These are phyloP conservation scores for Forsythia viridissima DNA, from an alignment of 257 asterid genomes.

Conservation along the genomic window DNA sequence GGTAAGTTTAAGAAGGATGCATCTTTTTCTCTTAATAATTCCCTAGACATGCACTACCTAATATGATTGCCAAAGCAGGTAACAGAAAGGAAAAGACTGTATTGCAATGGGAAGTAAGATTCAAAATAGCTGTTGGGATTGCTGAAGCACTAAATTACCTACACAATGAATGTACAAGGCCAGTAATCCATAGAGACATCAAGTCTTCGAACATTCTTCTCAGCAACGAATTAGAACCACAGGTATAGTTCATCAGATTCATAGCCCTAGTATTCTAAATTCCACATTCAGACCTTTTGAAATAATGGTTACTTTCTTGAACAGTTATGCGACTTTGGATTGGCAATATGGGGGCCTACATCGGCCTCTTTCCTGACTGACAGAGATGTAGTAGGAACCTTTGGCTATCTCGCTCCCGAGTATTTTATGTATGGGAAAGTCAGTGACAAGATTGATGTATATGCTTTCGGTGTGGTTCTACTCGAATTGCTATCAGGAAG, in stretches of 20 bases:
- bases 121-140: constrained; percentile 66
- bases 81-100: constrained; percentile 30
- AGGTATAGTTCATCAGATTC: constrained; percentile 44
- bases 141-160: constrained; percentile 87
- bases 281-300: background rate
- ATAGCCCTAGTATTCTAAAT: background rate
- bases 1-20: constrained; percentile 40
- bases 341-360: constrained; percentile 89
- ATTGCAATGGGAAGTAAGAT: constrained; percentile 77
- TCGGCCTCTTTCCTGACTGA: constrained; percentile 59
- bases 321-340: constrained; percentile 87
- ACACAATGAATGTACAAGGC: constrained; percentile 60
- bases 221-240: constrained; percentile 61
- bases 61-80: constrained; percentile 43
- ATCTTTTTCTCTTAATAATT: background rate
- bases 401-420: constrained; percentile 98
- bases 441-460: constrained; percentile 90
- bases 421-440: constrained; percentile 96
- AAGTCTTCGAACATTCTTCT: constrained; percentile 90
- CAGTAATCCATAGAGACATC: constrained; percentile 84
- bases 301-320: background rate
- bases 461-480: constrained; percentile 92
- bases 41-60: constrained; percentile 7
- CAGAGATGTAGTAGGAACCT: constrained; percentile 88
- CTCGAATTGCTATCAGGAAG: constrained; percentile 87